Evolutionary conservation across 1,139 yeast species (phyloP).

Genomic region (Blastobotrys buckinghamii): DNA sequence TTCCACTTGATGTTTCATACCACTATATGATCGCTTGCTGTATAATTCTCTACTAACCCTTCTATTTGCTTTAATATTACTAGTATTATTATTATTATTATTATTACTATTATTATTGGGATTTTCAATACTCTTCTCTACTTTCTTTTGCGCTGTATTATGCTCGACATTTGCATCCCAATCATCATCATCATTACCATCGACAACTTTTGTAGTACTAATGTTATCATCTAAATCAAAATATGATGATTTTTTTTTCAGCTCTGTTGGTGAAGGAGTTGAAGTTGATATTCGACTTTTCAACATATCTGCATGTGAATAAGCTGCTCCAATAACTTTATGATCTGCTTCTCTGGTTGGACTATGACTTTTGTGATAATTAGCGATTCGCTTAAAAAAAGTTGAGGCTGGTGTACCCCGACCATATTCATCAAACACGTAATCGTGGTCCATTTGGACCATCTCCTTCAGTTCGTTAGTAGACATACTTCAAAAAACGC

Average conservation of each 20-base stretch:
- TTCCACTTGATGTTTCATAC: slow-evolving; percentile 32
- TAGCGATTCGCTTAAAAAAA: slow-evolving; percentile 48
- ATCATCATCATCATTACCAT: slow-evolving; percentile 65
- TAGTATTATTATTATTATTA: not conserved
- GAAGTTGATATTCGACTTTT: slow-evolving; percentile 1
- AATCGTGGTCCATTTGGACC: slow-evolving; percentile 41
- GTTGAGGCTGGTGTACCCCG: slow-evolving; percentile 57
- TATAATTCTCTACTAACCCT: slow-evolving; percentile 17
- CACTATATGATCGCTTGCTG: too few relatives aligned
- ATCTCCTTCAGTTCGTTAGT: slow-evolving; percentile 15
- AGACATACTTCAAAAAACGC: too few relatives aligned
- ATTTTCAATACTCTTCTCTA: slow-evolving; percentile 30
- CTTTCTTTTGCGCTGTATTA: slow-evolving; percentile 33
- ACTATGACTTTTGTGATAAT: not conserved
- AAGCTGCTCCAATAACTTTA: slow-evolving; percentile 39
- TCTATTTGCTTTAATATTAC: not conserved
- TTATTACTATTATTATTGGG: not conserved
- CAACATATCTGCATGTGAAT: slow-evolving; percentile 36
- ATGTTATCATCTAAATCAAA: slow-evolving; percentile 67
- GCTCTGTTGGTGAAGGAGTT: slow-evolving; percentile 8
- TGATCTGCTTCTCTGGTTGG: slow-evolving; percentile 3
- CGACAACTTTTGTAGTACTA: not conserved
- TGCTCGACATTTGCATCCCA: slow-evolving; percentile 86
- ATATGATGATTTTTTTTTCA: slow-evolving; percentile 21
- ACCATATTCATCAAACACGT: slow-evolving; percentile 61